Conservation (phyloP, 1,284 basidiomycete genomes). For the Sporisorium exsertum region DNA sequence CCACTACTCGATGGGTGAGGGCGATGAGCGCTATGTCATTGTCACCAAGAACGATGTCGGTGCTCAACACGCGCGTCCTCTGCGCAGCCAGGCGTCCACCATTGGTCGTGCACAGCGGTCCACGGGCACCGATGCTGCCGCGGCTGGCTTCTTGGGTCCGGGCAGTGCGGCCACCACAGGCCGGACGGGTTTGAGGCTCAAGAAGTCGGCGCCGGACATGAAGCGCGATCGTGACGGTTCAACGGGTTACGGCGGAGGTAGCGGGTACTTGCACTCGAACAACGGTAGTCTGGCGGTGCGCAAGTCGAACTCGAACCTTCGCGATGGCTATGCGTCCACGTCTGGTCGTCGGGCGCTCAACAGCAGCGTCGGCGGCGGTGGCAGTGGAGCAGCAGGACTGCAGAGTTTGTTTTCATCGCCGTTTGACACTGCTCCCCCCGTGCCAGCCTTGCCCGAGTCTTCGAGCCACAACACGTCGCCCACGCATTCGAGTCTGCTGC, state of each 20-base stretch:
- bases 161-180: conserved; percentile 55
- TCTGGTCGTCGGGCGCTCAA: conserved; percentile 69
- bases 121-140: conserved; percentile 17
- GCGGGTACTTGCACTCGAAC: conserved; percentile 22
- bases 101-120: conserved; percentile 55
- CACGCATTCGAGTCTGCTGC: conserved; percentile 39
- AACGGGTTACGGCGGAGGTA: conserved; percentile 13
- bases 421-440: conserved; percentile 59
- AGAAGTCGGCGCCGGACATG: conserved; percentile 68
- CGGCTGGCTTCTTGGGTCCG: conserved; percentile 46
- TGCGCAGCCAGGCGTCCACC: conserved; percentile 58
- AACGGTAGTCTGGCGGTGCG: conserved; percentile 30
- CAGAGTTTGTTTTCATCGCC: conserved; percentile 61
- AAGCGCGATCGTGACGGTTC: conserved; percentile 47
- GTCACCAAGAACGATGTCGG: conserved; percentile 72
- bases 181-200: conserved; percentile 54
- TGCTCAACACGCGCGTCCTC: conserved; percentile 35
- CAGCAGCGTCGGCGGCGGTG: conserved; percentile 46
- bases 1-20: conserved; percentile 92
- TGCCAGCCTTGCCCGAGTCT: conserved; percentile 39
- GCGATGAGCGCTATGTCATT: conserved; percentile 90
- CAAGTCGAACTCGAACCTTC: conserved; percentile 56
- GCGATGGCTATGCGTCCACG: conserved; percentile 58
- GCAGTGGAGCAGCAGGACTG: conserved; percentile 53
- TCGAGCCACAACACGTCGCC: conserved; percentile 26